Conservation (phyloP, 2,329 filamentous ascomycete genomes). For the Aaosphaeria pasadenensis region DNA sequence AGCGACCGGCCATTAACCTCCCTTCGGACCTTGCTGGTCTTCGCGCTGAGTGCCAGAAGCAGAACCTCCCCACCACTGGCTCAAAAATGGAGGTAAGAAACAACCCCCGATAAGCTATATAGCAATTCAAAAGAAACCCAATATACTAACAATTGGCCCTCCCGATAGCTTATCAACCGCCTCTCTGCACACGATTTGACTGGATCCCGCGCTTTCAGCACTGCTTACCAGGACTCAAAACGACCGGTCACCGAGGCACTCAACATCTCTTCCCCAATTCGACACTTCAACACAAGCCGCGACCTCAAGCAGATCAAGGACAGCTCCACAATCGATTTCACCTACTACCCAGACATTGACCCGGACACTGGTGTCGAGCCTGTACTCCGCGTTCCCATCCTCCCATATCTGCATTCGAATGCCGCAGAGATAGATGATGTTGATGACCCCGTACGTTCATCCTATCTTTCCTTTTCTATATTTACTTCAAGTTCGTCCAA, state of each 20-base stretch:
- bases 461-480: background rate
- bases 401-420: slow-evolving; percentile 24
- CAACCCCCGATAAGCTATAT: background rate
- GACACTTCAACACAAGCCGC: slow-evolving; percentile 62
- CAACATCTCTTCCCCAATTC: slow-evolving; percentile 33
- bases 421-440: background rate
- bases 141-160: slow-evolving; percentile 1
- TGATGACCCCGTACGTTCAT: background rate
- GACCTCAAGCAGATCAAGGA: slow-evolving; percentile 56
- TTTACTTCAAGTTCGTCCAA: background rate
- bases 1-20: slow-evolving; percentile 51
- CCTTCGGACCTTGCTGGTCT: slow-evolving; percentile 52
- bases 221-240: slow-evolving; percentile 38
- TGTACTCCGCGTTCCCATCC: slow-evolving; percentile 49
- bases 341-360: slow-evolving; percentile 55
- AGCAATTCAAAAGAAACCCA: slow-evolving; percentile 2
- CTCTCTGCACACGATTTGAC: slow-evolving; percentile 53
- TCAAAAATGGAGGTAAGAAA: slow-evolving; percentile 48
- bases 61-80: slow-evolving; percentile 46
- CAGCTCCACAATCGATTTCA: slow-evolving; percentile 61
- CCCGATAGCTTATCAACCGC: slow-evolving; percentile 50
- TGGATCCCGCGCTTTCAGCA: slow-evolving; percentile 54
- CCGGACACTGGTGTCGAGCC: slow-evolving; percentile 38
- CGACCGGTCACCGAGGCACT: slow-evolving; percentile 33
- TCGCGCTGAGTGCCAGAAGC: slow-evolving; percentile 49